Evolutionary conservation across 805 yeast species (phyloP), one percentile per base, ranked within the genome.

Genomic region (Nakazawaea populi): DNA sequence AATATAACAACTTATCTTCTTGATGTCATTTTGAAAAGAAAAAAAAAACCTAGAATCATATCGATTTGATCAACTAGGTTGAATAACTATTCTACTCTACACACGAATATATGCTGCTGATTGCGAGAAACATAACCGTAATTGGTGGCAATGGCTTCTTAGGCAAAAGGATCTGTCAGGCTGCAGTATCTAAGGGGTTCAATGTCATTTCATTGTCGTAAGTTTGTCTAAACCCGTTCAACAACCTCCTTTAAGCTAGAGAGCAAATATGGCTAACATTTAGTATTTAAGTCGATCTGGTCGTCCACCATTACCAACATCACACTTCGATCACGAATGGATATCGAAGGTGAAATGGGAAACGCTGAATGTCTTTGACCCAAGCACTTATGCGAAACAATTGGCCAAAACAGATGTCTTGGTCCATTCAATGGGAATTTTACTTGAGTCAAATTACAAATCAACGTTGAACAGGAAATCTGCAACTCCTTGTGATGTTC

Each of bases 131-230:
- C 6, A 44, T 68, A 3, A 80, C 88, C 4, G 88, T 90, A 0
- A 80, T 90, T 60, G 98, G 98, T 14, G 97, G 97, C 0, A 82
- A 80, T 56, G 97, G 97, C 7, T 88, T 88, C 61, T 65, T 91
- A 14, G 85, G 80, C 57, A 74, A 71, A 51, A 70, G 83, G 35
- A 82, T 91, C 7, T 87, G 95, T 61, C 84, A 83, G 61, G 74
- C 75, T 2, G 95, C 86, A 0, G 65, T 87, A 1, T 67, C 65
- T 27, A 64, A 77, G 18, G 95, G 95, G 0, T 80, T 74, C 63
- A 64, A 75, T 9, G 96, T 90, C 4, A 73, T 83, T 0, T 79
- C 95, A 0, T 66, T 88, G n/a, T 79, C 88, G 60, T 61, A 56
- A 52, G 69, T 61, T 39, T 29, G 2, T 11, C 11, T 11, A 32